These are phyloP conservation scores for Fusarium oxysporum DNA, from an alignment of 2,329 filamentous ascomycete species.

Conservation along the genomic window DNA sequence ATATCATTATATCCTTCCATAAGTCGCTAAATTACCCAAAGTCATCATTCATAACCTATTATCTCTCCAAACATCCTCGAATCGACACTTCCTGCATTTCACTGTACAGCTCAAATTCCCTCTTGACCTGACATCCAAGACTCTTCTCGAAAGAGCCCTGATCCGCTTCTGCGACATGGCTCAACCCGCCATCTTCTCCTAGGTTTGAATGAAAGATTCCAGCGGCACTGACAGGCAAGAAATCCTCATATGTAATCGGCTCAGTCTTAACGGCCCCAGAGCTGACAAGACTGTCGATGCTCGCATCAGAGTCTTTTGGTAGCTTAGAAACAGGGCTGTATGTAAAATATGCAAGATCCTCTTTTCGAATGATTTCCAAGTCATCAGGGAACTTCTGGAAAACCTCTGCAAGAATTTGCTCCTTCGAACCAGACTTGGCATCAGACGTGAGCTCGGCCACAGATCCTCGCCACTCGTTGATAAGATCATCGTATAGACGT, in stretches of 20 bases:
- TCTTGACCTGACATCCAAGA: slow-evolving; percentile 8
- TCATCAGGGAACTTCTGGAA: slow-evolving; percentile 57
- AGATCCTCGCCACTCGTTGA: slow-evolving; percentile 46
- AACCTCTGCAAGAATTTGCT: slow-evolving; percentile 40
- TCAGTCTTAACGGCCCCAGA: slow-evolving; percentile 49
- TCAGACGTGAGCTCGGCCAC: not conserved
- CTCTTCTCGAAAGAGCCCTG: slow-evolving; percentile 4
- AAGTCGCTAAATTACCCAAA: not conserved
- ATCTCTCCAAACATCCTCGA: not conserved
- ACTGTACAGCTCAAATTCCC: slow-evolving; percentile 12
- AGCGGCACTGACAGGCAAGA: slow-evolving; percentile 63
- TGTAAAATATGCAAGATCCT: slow-evolving; percentile 54
- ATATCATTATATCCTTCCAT: not conserved
- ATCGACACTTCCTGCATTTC: slow-evolving; percentile 13
- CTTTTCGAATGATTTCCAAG: slow-evolving; percentile 51
- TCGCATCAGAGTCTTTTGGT: not conserved
- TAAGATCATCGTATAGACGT: slow-evolving; percentile 58
- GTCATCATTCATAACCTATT: not conserved
- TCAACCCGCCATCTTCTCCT: not conserved
- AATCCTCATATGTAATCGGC: slow-evolving; percentile 66
- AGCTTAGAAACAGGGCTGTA: slow-evolving; percentile 43
- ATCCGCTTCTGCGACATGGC: not conserved
- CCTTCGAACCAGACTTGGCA: slow-evolving; percentile 9
- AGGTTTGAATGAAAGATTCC: slow-evolving; percentile 64
- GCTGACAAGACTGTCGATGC: slow-evolving; percentile 49